Conservation (phyloP, 1,284 basidiomycete species). For the Agroathelia rolfsii region DNA sequence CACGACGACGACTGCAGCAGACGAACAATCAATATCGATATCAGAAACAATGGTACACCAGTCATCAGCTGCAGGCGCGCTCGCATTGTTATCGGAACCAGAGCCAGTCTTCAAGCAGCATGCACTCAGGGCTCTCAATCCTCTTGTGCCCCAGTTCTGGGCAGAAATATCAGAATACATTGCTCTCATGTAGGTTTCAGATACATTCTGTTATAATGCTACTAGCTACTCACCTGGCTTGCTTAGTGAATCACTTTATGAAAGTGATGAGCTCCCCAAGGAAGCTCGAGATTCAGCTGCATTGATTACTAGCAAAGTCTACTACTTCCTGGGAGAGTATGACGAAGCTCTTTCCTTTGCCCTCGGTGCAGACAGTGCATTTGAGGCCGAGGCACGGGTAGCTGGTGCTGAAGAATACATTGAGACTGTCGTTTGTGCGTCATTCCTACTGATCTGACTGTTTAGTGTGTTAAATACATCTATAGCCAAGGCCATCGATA, state of each 20-base stretch:
- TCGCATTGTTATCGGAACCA: constrained; percentile 82
- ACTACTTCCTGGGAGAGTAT: constrained; percentile 90
- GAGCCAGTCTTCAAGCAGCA: constrained; percentile 82
- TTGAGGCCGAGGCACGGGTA: constrained; percentile 62
- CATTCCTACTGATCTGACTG: constrained; percentile 1
- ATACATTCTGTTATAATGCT: constrained; percentile 7
- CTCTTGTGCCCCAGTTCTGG: constrained; percentile 90
- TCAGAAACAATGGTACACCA: constrained; percentile 50
- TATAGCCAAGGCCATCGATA: constrained; percentile 87
- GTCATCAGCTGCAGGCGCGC: constrained; percentile 80
- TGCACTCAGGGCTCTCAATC: constrained; percentile 76
- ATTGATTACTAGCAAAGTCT: constrained; percentile 88
- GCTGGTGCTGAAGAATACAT: constrained; percentile 75
- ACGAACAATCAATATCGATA: constrained; percentile 8
- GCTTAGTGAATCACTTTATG: constrained; percentile 84
- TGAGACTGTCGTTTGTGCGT: constrained; percentile 87
- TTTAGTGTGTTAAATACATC: constrained; percentile 6
- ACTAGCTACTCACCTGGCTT: constrained; percentile 10
- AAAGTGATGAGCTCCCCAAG: constrained; percentile 65
- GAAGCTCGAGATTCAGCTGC: constrained; percentile 75
- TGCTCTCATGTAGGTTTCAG: constrained; percentile 64
- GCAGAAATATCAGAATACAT: constrained; percentile 95
- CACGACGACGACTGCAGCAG: neutral
- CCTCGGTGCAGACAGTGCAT: constrained; percentile 79
- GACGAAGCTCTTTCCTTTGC: constrained; percentile 92